These are phyloP conservation scores for Oehlia diaphana DNA, from an alignment of 192 early-diverging fungal genomes.

Conservation along the genomic window DNA sequence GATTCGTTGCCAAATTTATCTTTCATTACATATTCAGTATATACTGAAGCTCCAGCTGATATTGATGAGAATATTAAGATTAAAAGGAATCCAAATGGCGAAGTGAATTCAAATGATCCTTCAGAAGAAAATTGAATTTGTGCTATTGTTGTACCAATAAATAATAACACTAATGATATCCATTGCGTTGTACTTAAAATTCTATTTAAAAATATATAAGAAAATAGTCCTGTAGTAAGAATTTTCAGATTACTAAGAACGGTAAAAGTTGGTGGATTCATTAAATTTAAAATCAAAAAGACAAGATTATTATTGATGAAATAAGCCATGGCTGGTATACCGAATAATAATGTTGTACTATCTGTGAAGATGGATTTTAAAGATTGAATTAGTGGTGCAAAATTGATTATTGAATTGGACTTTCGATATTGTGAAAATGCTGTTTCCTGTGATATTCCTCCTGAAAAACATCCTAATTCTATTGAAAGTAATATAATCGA, in stretches of 20 bases:
- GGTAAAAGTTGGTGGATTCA: constrained; percentile 43
- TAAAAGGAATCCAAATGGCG: constrained; percentile 36
- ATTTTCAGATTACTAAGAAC: constrained; percentile 44
- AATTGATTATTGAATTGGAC: constrained; percentile 6
- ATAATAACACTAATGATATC: constrained; percentile 36
- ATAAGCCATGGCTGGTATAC: constrained; percentile 40
- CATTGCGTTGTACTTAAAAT: constrained; percentile 33
- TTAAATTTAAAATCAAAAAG: constrained; percentile 35
- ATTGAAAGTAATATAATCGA: neutral
- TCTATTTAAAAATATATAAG: constrained; percentile 36
- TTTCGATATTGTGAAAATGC: neutral
- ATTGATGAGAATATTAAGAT: constrained; percentile 40
- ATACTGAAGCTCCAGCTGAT: constrained; percentile 39
- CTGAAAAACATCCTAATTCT: neutral
- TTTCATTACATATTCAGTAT: constrained; percentile 46
- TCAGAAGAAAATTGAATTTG: constrained; percentile 36
- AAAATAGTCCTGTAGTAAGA: constrained; percentile 42
- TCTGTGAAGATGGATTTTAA: constrained; percentile 25
- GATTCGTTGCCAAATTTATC: constrained; percentile 38
- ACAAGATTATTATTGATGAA: constrained; percentile 46
- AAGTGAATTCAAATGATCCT: constrained; percentile 28
- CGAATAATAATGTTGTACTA: constrained; percentile 30
- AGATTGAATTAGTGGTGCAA: constrained; percentile 8
- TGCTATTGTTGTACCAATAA: constrained; percentile 36
- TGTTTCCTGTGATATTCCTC: neutral